A percentile compares a stretch with the other conserved stretches of the same genome.
Conservation (phyloP, 78 protist genomes). For the Dictyostelium firmibasis region DNA sequence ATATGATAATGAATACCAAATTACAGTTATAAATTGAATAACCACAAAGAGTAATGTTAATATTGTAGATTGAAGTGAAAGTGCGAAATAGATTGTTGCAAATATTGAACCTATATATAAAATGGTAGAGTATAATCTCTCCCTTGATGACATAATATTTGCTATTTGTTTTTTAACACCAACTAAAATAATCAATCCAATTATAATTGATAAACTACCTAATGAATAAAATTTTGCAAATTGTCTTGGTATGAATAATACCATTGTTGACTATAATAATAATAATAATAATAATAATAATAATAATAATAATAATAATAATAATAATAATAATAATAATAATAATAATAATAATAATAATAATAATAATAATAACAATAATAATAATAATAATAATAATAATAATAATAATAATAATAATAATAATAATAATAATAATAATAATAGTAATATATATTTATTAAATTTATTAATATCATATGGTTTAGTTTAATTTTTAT, state of each 20-base stretch:
- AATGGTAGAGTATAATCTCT: constrained; percentile 37
- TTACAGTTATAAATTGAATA: constrained; percentile 35
- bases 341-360: background rate
- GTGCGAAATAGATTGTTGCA: constrained; percentile 49
- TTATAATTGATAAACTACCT: constrained; percentile 48
- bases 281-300: background rate
- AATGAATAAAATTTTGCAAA: constrained; percentile 73
- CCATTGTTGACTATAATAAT: constrained; percentile 56
- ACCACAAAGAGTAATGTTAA: constrained; percentile 29
- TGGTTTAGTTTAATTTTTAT: no score
- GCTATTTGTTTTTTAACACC: constrained; percentile 66
- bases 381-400: no score
- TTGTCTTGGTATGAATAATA: constrained; percentile 58
- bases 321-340: background rate
- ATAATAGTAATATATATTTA: no score
- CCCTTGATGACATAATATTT: constrained; percentile 41
- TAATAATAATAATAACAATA: no score
- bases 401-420: no score
- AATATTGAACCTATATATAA: constrained; percentile 29
- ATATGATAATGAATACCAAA: constrained; percentile 66
- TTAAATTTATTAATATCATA: no score
- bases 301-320: no score
- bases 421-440: no score
- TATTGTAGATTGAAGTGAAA: constrained; percentile 38
- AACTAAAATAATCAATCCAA: constrained; percentile 34